Percentiles rank a stretch among this genome's conserved stretches.
phyloP scores from a whole-genome alignment of 2,329 filamentous ascomycete species.

The Myriosclerotinia scirpicola region DNA sequence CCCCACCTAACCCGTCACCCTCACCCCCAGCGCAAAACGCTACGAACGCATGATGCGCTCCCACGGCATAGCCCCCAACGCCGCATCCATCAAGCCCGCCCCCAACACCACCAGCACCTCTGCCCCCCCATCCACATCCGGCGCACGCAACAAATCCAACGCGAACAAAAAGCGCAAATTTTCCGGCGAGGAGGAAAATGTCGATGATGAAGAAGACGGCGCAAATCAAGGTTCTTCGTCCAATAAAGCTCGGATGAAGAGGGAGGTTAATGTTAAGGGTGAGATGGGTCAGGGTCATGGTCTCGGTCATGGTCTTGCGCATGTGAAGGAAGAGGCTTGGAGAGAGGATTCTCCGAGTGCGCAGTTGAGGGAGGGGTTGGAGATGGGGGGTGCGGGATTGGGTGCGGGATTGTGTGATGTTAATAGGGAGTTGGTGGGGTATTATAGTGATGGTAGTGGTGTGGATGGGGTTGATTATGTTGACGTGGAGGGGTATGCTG shows the following conservation, averaged over 20 bases:
- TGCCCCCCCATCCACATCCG: not conserved
- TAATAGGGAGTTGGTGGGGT: constrained; percentile 9
- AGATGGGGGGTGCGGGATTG: not conserved
- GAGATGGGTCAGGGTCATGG: not conserved
- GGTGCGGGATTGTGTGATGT: constrained; percentile 6
- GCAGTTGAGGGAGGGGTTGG: not conserved
- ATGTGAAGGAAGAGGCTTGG: constrained; percentile 1
- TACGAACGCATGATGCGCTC: constrained; percentile 66
- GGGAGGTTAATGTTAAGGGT: not conserved
- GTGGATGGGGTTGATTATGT: not conserved
- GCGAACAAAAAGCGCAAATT: constrained; percentile 34
- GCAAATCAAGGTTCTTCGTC: constrained; percentile 23
- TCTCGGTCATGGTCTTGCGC: too few relatives aligned
- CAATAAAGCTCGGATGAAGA: constrained; percentile 19
- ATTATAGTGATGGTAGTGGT: not conserved
- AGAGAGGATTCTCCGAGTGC: not conserved
- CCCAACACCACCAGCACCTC: constrained; percentile 26
- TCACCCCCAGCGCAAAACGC: constrained; percentile 58
- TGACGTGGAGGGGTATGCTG: constrained; percentile 1
- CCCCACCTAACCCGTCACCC: not conserved
- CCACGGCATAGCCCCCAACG: constrained; percentile 48
- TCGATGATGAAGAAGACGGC: constrained; percentile 32
- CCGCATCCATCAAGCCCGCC: constrained; percentile 33
- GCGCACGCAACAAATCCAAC: constrained; percentile 1
- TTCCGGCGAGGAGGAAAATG: constrained; percentile 27